Percentiles rank a stretch among this genome's conserved stretches.
Conservation (phyloP, 2,329 filamentous ascomycete species). For the Hymenoscyphus fructigenus region DNA sequence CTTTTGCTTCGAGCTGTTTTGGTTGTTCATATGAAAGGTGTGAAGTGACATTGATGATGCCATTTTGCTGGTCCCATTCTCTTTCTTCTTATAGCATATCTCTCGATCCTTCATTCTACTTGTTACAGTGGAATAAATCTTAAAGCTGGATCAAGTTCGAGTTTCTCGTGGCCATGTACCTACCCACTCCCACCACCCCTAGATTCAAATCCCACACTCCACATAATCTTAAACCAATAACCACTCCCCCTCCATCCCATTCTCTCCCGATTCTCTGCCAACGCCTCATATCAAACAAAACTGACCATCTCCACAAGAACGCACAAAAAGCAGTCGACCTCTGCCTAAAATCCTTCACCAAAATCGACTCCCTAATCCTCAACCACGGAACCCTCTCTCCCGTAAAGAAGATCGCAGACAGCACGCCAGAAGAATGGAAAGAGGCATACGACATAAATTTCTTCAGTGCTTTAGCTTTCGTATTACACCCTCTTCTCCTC, state of each 20-base stretch:
- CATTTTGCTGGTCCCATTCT: neutral
- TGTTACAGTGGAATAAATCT: neutral
- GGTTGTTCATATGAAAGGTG: neutral
- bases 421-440: conserved; percentile 72
- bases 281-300: neutral
- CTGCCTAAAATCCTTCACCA: conserved; percentile 66
- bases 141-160: too few relatives aligned
- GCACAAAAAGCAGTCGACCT: conserved; percentile 62
- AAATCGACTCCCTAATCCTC: conserved; percentile 77
- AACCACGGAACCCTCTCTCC: conserved; percentile 86
- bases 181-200: too few relatives aligned
- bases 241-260: neutral
- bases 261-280: too few relatives aligned
- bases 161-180: too few relatives aligned
- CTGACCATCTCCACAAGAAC: conserved; percentile 36
- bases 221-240: neutral
- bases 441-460: conserved; percentile 79
- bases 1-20: neutral
- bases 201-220: too few relatives aligned
- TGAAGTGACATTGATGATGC: neutral
- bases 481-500: conserved; percentile 39
- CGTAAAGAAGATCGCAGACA: conserved; percentile 67
- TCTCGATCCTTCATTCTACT: neutral
- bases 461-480: conserved; percentile 77
- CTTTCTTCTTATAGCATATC: neutral